Base-by-base conservation (phyloP, 2,329 filamentous ascomycete species). In the Tolypocladium pustulatum region DNA sequence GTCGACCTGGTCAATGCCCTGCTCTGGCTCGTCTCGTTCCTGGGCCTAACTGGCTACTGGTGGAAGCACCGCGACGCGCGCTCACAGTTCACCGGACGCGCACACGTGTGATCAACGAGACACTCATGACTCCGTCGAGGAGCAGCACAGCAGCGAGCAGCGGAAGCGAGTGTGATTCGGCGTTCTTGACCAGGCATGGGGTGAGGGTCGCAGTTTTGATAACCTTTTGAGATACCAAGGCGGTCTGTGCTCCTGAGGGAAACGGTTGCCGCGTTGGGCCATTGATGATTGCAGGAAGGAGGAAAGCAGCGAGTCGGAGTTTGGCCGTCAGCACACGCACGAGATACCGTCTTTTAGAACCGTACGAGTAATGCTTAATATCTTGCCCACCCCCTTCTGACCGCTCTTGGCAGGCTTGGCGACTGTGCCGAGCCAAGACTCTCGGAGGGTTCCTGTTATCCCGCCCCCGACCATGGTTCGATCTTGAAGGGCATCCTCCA, bases 1-100 rank as follows among this genome's bases (percentile, higher is more conserved):
- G 79, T 96, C 53, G 88, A 93, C 71, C 72, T 96, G 56, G 76
- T 82, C 54, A 90, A 87, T 69, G 81, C 90, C 71, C 69, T 90
- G 17, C 77, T 96, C 56, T 96, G 91, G 91, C 74, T 91, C 55
- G 71, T 86, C 54, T 85, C 83, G 3, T 80, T 82, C 4, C 60
- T 81, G 15, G 82, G 79, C 34, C 76, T 81, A 17, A 75, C 76
- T 17, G 69, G 78, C 1, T 82, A 87, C 68, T 90, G 85, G 79
- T 84, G 76, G 70, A 75, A 73, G 61, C 75, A 81, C 66, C 77
- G 81, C 54, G 76, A 82, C 54, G 73, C 73, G 37, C 75, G 76
- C 62, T 79, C 76, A 22, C 76, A 78, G 56, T 86, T 84, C 69
- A 87, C 84, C 37, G 83, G 83, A 57, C 76, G 84, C 55, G 84